Evolutionary conservation across 179 eudicot genomes (phyloP).

Genomic region (Beta lomatogona): DNA sequence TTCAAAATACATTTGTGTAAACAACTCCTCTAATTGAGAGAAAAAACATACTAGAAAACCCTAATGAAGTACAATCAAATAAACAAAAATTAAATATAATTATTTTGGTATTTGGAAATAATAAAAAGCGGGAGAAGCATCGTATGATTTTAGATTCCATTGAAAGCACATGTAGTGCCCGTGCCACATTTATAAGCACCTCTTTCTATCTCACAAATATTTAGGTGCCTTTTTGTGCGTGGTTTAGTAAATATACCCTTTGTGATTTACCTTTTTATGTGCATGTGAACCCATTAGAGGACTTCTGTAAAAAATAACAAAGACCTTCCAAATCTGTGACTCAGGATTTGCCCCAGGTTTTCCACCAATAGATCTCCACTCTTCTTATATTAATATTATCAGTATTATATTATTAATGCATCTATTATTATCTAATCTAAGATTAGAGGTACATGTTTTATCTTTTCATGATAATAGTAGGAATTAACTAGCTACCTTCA

Average conservation of each 20-base stretch:
- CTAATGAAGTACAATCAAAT: not conserved
- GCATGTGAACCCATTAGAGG: slow-evolving; percentile 44
- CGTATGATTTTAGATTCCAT: slow-evolving; percentile 32
- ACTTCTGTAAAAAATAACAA: not conserved
- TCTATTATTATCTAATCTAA: slow-evolving; percentile 21
- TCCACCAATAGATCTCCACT: slow-evolving; percentile 34
- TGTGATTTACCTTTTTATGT: slow-evolving; percentile 24
- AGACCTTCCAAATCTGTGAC: slow-evolving; percentile 23
- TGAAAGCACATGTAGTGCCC: slow-evolving; percentile 45
- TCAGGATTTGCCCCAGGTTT: slow-evolving; percentile 33
- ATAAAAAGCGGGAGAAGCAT: slow-evolving; percentile 25
- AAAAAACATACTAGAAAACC: too few relatives aligned
- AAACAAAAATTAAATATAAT: not conserved
- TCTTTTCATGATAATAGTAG: not conserved
- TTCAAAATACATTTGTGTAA: too few relatives aligned
- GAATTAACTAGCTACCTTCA: not conserved
- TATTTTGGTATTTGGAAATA: not conserved
- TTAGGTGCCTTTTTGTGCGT: slow-evolving; percentile 40
- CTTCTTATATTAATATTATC: not conserved
- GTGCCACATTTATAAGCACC: slow-evolving; percentile 46
- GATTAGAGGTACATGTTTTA: not conserved
- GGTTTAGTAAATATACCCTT: slow-evolving; percentile 33
- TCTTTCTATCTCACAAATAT: slow-evolving; percentile 21
- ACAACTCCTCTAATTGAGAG: too few relatives aligned
- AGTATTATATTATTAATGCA: too few relatives aligned